Evolutionary conservation across 192 early-diverging fungal genomes (phyloP).

Genomic region (Backusella parvicylindrica): DNA sequence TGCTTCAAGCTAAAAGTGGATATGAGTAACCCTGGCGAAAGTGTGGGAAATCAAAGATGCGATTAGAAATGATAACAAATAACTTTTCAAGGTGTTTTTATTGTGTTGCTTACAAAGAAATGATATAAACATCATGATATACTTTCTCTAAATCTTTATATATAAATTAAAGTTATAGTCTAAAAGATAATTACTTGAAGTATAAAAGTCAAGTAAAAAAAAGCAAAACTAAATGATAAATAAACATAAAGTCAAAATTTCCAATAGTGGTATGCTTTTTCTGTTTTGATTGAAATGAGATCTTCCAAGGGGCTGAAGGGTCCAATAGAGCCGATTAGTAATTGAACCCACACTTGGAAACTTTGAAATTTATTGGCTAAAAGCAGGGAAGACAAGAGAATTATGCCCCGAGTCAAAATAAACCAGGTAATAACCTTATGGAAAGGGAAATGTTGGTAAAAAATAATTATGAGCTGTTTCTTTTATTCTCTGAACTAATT

Average conservation of each 20-base stretch:
- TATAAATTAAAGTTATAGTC: neutral
- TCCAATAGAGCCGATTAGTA: neutral
- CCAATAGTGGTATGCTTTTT: neutral
- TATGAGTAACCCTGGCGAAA: neutral
- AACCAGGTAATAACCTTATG: neutral
- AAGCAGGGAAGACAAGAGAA: neutral
- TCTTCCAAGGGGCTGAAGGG: neutral
- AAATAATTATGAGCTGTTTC: neutral
- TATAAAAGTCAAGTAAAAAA: neutral
- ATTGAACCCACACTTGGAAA: neutral
- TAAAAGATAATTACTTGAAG: neutral
- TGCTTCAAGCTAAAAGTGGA: neutral
- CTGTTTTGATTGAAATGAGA: neutral
- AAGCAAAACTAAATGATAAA: neutral
- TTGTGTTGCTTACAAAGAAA: neutral
- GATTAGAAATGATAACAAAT: neutral
- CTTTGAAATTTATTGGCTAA: neutral
- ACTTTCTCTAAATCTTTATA: neutral
- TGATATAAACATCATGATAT: neutral
- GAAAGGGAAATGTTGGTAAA: neutral
- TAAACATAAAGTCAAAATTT: neutral
- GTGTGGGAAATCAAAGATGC: neutral
- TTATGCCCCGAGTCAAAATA: neutral
- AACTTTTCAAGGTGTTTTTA: neutral
- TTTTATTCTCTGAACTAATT: neutral